Conservation (phyloP, 305 asterid genomes). For the Solanum hybrid region DNA sequence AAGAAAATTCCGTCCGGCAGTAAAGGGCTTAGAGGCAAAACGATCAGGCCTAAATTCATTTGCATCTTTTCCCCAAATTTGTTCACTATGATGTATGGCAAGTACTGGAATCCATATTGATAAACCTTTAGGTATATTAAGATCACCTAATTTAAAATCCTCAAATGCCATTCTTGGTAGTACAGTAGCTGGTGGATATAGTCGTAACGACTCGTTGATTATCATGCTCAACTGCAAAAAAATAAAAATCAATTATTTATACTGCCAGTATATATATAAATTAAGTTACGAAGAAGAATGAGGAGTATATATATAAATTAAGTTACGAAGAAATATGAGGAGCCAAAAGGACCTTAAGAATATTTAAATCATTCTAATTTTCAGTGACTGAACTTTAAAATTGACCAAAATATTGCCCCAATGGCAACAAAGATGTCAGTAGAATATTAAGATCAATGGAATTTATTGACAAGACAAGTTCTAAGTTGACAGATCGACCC, state of each 20-base stretch:
- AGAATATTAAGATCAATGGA: no score
- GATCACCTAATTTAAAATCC: constrained; percentile 67
- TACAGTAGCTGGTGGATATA: constrained; percentile 50
- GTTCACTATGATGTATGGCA: constrained; percentile 71
- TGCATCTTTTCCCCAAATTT: constrained; percentile 81
- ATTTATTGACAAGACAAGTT: neutral
- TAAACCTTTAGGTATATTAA: constrained; percentile 70
- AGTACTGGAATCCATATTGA: constrained; percentile 93
- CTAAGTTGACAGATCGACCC: neutral
- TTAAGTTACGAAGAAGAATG: neutral
- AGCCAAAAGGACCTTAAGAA: neutral
- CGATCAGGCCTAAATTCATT: constrained; percentile 73
- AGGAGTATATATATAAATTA: neutral
- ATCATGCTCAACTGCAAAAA: constrained; percentile 62
- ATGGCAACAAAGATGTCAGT: no score
- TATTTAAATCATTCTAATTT: constrained; percentile 1
- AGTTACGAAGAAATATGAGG: neutral
- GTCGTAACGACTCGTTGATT: constrained; percentile 69
- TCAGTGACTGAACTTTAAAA: constrained; percentile 4
- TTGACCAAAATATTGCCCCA: no score
- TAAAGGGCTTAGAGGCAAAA: constrained; percentile 36
- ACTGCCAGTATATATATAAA: neutral
- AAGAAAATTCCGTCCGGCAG: constrained; percentile 56
- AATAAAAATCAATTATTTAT: neutral
- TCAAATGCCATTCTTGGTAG: constrained; percentile 93